Conservation (phyloP, 1,139 yeast species). For the Hansenula anomala region DNA sequence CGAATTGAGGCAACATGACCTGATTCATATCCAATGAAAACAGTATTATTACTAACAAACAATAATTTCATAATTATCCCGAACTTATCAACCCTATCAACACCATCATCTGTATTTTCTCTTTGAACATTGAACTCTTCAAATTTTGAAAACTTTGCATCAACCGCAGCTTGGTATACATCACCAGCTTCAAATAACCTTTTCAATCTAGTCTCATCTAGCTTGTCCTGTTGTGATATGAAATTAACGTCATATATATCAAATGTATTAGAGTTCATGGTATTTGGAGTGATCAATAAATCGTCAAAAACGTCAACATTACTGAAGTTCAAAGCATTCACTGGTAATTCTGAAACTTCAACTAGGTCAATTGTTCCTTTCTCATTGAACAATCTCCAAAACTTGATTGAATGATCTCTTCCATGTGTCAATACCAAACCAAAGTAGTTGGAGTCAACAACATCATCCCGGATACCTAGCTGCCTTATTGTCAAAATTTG, state of each 20-base stretch:
- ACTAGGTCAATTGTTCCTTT: constrained; percentile 10
- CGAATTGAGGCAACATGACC: constrained; percentile 41
- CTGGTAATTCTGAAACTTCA: constrained; percentile 38
- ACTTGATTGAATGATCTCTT: constrained; percentile 43
- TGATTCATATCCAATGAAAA: constrained; percentile 53
- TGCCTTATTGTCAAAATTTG: constrained; percentile 39
- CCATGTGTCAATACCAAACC: constrained; percentile 46
- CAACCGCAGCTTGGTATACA: constrained; percentile 11
- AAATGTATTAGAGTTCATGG: constrained; percentile 46
- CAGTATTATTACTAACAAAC: constrained; percentile 26
- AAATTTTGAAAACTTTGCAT: constrained; percentile 4
- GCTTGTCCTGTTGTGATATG: constrained; percentile 1
- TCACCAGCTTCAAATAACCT: constrained; percentile 26
- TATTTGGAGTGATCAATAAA: constrained; percentile 44
- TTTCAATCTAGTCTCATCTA: constrained; percentile 16
- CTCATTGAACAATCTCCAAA: constrained; percentile 37
- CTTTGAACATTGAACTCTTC: constrained; percentile 18
- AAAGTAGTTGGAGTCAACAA: constrained; percentile 16
- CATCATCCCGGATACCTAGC: constrained; percentile 24
- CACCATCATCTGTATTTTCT: constrained; percentile 20
- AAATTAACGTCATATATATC: constrained; percentile 41
- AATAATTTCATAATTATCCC: constrained; percentile 54
- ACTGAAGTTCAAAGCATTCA: constrained; percentile 52
- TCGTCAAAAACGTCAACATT: constrained; percentile 36
- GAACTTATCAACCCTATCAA: constrained; percentile 24